phyloP scores from a whole-genome alignment of 1,139 yeast species.

The Yamadazyma trypodendri region DNA sequence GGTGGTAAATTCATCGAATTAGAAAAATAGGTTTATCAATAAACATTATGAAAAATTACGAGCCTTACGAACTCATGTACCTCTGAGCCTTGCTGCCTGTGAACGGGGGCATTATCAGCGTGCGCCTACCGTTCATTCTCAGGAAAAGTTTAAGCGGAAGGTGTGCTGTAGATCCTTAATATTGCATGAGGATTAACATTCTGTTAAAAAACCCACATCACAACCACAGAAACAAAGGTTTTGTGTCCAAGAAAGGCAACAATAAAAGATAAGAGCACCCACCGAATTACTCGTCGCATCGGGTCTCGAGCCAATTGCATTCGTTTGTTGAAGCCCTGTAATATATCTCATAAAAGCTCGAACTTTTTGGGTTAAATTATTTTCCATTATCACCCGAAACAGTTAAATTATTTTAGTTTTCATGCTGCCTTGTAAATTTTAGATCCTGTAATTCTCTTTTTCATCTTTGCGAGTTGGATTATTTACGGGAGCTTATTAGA shows the following conservation, averaged over 20 bases:
- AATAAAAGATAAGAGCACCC: background rate
- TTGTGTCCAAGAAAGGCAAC: too few species aligned
- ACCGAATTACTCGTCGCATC: background rate
- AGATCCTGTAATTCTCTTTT: too few species aligned
- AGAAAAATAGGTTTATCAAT: constrained; percentile 24
- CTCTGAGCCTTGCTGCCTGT: too few species aligned
- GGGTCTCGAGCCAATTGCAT: background rate
- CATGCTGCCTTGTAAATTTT: background rate
- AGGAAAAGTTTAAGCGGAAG: background rate
- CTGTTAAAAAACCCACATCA: background rate
- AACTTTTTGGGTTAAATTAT: constrained; percentile 1
- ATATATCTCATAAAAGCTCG: background rate
- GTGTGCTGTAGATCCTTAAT: background rate
- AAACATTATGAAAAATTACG: too few species aligned
- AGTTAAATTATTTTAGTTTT: background rate
- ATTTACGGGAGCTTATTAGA: background rate
- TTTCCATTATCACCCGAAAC: background rate
- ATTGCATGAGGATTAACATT: background rate
- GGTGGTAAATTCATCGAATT: constrained; percentile 53
- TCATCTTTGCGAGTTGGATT: too few species aligned
- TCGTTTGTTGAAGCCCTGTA: background rate
- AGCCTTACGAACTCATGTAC: too few species aligned
- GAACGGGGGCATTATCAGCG: too few species aligned
- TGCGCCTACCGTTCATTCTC: too few species aligned
- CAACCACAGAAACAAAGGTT: too few species aligned